Evolutionary conservation across 139 green algal species (phyloP).

Genomic region (Zygnema circumcarinatum): DNA sequence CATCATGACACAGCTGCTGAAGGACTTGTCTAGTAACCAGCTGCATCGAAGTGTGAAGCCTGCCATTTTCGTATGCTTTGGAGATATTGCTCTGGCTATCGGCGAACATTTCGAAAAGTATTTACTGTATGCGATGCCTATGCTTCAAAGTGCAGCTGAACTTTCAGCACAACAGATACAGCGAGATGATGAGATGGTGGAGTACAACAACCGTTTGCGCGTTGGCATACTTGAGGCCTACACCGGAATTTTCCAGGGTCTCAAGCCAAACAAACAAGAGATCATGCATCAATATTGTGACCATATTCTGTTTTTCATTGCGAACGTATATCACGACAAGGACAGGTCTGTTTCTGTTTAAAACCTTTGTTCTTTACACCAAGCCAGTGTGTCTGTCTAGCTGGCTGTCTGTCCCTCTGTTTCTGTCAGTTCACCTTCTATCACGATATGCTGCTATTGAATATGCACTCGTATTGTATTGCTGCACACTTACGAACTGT

Average conservation of each 20-base stretch:
- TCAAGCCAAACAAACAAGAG: constrained; percentile 63
- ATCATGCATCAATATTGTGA: constrained; percentile 47
- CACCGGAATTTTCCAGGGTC: constrained; percentile 81
- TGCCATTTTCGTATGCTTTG: constrained; percentile 89
- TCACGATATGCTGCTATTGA: not conserved
- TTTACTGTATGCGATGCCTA: constrained; percentile 78
- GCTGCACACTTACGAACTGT: not conserved
- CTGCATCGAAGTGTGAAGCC: constrained; percentile 96
- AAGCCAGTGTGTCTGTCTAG: not conserved
- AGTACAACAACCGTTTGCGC: constrained; percentile 93
- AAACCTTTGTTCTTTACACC: not conserved
- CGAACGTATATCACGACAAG: constrained; percentile 71
- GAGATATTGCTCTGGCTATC: constrained; percentile 91
- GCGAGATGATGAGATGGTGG: constrained; percentile 80
- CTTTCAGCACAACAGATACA: constrained; percentile 46
- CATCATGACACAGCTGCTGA: constrained; percentile 64
- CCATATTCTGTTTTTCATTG: constrained; percentile 73
- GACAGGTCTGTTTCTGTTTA: constrained; percentile 36
- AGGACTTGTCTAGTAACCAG: constrained; percentile 64
- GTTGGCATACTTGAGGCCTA: constrained; percentile 93
- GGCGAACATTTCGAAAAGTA: constrained; percentile 88
- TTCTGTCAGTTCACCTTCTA: not conserved
- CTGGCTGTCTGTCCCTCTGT: not conserved
- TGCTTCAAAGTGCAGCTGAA: constrained; percentile 81
- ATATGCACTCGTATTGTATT: constrained; percentile 12